These are phyloP conservation scores for Phyllosticta paracitricarpa DNA, from an alignment of 2,329 filamentous ascomycete genomes.

Conservation along the genomic window DNA sequence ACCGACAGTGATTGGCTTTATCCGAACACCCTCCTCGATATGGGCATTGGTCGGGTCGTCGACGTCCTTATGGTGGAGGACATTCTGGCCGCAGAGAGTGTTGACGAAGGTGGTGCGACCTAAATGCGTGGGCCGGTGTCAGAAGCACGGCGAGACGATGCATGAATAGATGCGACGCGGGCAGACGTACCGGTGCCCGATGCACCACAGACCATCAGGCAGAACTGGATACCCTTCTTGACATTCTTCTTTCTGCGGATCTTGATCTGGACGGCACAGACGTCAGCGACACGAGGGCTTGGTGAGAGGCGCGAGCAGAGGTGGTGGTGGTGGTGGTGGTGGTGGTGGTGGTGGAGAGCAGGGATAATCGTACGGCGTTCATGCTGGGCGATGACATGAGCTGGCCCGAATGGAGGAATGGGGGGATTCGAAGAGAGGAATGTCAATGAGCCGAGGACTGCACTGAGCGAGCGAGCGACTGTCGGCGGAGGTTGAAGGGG, in stretches of 20 bases:
- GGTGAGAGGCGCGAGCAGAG: slow-evolving; percentile 14
- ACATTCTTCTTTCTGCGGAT: slow-evolving; percentile 99
- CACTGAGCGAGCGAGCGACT: slow-evolving; percentile 9
- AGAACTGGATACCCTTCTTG: slow-evolving; percentile 99
- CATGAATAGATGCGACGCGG: background rate
- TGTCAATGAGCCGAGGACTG: slow-evolving; percentile 11
- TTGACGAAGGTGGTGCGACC: slow-evolving; percentile 98
- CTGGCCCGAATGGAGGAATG: slow-evolving; percentile 1
- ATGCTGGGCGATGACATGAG: slow-evolving; percentile 13
- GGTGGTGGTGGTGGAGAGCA: background rate
- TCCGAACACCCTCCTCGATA: slow-evolving; percentile 92
- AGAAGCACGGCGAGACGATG: background rate
- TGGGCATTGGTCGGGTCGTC: slow-evolving; percentile 85
- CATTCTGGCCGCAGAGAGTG: slow-evolving; percentile 92
- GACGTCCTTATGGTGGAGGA: slow-evolving; percentile 82
- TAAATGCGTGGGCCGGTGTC: slow-evolving; percentile 28
- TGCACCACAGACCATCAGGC: slow-evolving; percentile 98
- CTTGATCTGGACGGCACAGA: slow-evolving; percentile 57
- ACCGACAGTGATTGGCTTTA: slow-evolving; percentile 98
- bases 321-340: background rate
- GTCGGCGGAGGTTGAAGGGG: slow-evolving; percentile 8
- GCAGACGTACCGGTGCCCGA: slow-evolving; percentile 79
- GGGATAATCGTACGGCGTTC: slow-evolving; percentile 13
- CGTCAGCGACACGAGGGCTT: slow-evolving; percentile 14
- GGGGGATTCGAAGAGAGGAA: background rate